phyloP scores from a whole-genome alignment of 305 asterid species.

The Nicotiana rustica region DNA sequence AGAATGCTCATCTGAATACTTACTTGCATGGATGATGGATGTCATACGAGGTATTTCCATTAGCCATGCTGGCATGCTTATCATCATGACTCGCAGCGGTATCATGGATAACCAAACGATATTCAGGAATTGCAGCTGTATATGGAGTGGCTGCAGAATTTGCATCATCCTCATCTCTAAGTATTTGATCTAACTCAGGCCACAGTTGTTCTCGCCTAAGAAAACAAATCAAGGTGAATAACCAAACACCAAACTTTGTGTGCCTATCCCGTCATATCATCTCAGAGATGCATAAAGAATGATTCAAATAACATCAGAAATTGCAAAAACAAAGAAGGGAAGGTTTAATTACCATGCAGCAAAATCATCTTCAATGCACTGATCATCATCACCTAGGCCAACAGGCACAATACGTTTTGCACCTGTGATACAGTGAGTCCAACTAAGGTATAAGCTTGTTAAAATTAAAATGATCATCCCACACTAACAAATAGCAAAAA shows the following conservation, averaged over 20 bases:
- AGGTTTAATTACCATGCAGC: constrained; percentile 64
- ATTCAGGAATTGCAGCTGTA: constrained; percentile 76
- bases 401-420: constrained; percentile 68
- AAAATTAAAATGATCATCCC: constrained; percentile 1
- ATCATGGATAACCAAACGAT: constrained; percentile 66
- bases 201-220: constrained; percentile 72
- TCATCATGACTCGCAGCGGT: constrained; percentile 47
- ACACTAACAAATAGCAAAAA: background rate
- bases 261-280: constrained; percentile 30
- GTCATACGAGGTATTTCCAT: constrained; percentile 70
- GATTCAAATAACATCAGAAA: constrained; percentile 1
- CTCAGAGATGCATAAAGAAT: constrained; percentile 25
- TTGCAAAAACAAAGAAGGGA: background rate
- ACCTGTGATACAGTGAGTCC: constrained; percentile 53
- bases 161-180: constrained; percentile 63
- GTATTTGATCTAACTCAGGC: constrained; percentile 75
- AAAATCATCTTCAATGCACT: constrained; percentile 87
- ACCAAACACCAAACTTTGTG: constrained; percentile 34
- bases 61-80: constrained; percentile 48
- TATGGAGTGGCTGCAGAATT: constrained; percentile 66
- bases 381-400: constrained; percentile 91
- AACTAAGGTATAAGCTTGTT: background rate
- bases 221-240: constrained; percentile 19
- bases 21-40: constrained; percentile 91
- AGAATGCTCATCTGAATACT: constrained; percentile 8